phyloP scores from a whole-genome alignment of 495 filamentous ascomycete genomes.

The Cercophora sp. region DNA sequence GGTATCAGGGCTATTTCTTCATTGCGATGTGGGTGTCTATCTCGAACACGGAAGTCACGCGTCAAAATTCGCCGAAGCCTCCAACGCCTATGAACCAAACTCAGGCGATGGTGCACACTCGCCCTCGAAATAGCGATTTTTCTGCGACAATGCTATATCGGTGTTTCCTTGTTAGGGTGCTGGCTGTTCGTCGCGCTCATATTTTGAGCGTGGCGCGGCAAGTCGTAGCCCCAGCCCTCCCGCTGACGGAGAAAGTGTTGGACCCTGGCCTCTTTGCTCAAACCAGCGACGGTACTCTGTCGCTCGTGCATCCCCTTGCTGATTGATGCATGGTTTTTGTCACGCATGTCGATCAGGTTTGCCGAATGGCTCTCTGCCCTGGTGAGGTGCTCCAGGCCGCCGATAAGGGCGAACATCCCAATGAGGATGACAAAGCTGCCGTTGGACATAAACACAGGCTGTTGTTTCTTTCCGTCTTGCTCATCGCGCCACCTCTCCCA shows the following conservation, averaged over 20 bases:
- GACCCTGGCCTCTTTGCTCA: slow-evolving; percentile 60
- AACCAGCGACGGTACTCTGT: slow-evolving; percentile 46
- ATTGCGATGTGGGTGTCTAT: too few relatives aligned
- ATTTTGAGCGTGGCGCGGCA: slow-evolving; percentile 6
- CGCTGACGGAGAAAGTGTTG: slow-evolving; percentile 68
- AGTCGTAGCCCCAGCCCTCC: slow-evolving; percentile 40
- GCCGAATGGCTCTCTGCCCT: slow-evolving; percentile 56
- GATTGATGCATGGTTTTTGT: slow-evolving; percentile 58
- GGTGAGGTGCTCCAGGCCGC: slow-evolving; percentile 62
- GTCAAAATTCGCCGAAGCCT: too few relatives aligned
- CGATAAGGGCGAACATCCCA: slow-evolving; percentile 60
- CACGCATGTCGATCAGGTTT: slow-evolving; percentile 57
- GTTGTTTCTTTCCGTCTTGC: slow-evolving; percentile 46
- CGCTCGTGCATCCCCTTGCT: slow-evolving; percentile 56
- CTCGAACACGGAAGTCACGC: too few relatives aligned
- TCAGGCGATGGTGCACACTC: not conserved
- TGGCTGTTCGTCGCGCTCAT: not conserved
- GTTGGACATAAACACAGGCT: slow-evolving; percentile 69
- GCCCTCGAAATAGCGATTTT: not conserved
- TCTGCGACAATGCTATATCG: too few relatives aligned
- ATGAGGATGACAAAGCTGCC: slow-evolving; percentile 68
- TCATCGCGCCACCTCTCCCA: slow-evolving; percentile 85
- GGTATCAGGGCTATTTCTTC: too few relatives aligned
- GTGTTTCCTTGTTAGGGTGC: not conserved
- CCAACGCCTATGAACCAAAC: not conserved